Evolutionary conservation across 208 protist species (phyloP).

Genomic region (Wallacemonas sp.): DNA sequence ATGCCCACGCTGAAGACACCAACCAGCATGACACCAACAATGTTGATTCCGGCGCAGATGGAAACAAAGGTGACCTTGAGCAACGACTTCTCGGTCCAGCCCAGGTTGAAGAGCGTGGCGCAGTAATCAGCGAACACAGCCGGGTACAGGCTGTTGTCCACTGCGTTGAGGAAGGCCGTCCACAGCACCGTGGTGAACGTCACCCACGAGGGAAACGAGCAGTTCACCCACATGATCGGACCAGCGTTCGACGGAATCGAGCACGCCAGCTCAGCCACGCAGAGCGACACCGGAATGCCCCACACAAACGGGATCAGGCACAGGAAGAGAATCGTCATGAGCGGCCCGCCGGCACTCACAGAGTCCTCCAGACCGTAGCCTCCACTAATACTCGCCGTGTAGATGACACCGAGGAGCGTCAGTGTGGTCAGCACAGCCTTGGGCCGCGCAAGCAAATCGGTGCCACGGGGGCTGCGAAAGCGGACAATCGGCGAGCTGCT

Average conservation of each 20-base stretch:
- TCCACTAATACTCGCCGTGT: constrained; percentile 86
- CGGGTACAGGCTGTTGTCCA: constrained; percentile 91
- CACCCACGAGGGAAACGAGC: constrained; percentile 78
- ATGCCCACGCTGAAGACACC: constrained; percentile 77
- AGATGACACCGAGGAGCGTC: constrained; percentile 90
- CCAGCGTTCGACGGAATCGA: constrained; percentile 89
- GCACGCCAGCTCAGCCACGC: constrained; percentile 87
- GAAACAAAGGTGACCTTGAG: constrained; percentile 73
- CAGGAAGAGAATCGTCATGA: constrained; percentile 85
- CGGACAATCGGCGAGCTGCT: constrained; percentile 68
- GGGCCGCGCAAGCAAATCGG: constrained; percentile 33
- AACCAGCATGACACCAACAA: constrained; percentile 73
- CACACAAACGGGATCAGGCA: constrained; percentile 86
- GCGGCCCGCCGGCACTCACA: constrained; percentile 81
- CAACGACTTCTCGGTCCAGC: constrained; percentile 41
- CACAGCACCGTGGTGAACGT: constrained; percentile 85
- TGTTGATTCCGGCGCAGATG: constrained; percentile 75
- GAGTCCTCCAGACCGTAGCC: constrained; percentile 89
- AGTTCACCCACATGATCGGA: constrained; percentile 92
- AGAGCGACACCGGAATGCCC: constrained; percentile 87
- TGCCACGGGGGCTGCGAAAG: constrained; percentile 56
- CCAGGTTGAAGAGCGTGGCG: constrained; percentile 66
- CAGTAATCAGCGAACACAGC: constrained; percentile 87
- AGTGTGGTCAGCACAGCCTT: constrained; percentile 82
- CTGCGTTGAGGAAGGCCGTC: constrained; percentile 82